Conservation (phyloP, 163 green algal species). For the Scenedesmus sp. region DNA sequence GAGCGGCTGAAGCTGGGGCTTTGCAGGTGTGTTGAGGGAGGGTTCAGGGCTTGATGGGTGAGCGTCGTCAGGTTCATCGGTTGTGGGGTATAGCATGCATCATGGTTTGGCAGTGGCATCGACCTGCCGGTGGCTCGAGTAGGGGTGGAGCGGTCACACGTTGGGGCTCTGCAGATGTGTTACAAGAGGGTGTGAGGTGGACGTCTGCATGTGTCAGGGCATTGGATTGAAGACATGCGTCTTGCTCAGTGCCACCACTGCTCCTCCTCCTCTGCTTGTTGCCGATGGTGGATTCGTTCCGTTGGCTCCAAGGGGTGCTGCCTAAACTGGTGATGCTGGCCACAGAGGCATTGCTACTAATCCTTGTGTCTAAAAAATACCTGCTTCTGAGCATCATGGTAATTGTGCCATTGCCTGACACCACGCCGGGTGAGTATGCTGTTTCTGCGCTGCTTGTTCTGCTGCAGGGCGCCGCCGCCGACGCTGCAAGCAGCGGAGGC, state of each 20-base stretch:
- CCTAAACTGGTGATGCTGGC: slow-evolving; percentile 5
- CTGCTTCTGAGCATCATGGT: too few species aligned
- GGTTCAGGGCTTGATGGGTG: not conserved
- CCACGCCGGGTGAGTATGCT: too few species aligned
- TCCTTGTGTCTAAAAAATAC: too few species aligned
- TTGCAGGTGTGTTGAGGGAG: not conserved
- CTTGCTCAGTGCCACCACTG: too few species aligned
- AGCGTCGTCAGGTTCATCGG: not conserved
- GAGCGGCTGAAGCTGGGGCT: slow-evolving; percentile 16
- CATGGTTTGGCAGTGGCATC: too few species aligned
- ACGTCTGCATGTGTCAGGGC: not conserved
- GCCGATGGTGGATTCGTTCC: too few species aligned
- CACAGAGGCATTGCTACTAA: too few species aligned
- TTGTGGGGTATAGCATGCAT: too few species aligned
- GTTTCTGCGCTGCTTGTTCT: not conserved
- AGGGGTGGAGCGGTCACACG: not conserved
- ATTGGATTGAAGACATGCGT: too few species aligned
- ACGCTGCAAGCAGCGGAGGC: not conserved
- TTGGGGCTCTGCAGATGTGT: slow-evolving; percentile 4
- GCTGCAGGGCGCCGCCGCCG: not conserved
- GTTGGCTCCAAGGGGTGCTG: not conserved
- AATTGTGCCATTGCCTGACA: too few species aligned
- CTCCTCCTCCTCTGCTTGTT: too few species aligned
- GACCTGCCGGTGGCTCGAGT: slow-evolving; percentile 81
- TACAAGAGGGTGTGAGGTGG: too few species aligned